Base-by-base conservation (phyloP, 257 asterid genomes). In the Asclepias syriaca region DNA sequence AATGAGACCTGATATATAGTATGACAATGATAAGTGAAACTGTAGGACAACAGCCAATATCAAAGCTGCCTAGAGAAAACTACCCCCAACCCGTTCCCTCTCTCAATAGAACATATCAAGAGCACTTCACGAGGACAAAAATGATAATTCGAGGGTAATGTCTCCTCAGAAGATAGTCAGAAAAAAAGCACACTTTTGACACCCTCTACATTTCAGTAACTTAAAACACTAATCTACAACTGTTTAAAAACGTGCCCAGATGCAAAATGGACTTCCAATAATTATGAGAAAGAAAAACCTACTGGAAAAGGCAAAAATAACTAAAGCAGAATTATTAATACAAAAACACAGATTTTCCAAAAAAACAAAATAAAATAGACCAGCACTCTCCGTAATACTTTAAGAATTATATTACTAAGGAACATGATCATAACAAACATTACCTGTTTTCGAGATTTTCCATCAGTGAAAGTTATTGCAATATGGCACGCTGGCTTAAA, bases 401-500 rank as follows among this genome's bases (percentile, higher is more conserved):
- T 37, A 34, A 34, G 49, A 37, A 63, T 0, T 37, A 34, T 14
- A 29, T 29, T 14, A 27, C 46, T 3, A 10, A 2, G 21, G 8
- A 34, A 37, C 22, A 7, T 61, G 46, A 4, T 18, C 16, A 45
- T 46, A 63, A 39, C 37, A 43, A 72, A 18, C 8, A 27, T 9
- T 84, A 92, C 98, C 98, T 87, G 96, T 82, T 88, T 92, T 53
- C 98, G 85, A 78, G 89, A 59, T 80, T 89, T 92, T 53, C 90
- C 98, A 80, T 92, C 98, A 12, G 96, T 50, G 74, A 92, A 90
- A 12, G 87, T 73, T 69, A 92, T 77, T 39, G 89, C 80, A 80
- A 92, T 72, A 81, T 87, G 85, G 92, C 98, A 92, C 61, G 96
- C 95, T 13, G 98, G 96, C 83, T 92, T 92, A 82, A 92, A 92